Conservation (phyloP, 75 land plant species). For the Sequoia sempervirens region DNA sequence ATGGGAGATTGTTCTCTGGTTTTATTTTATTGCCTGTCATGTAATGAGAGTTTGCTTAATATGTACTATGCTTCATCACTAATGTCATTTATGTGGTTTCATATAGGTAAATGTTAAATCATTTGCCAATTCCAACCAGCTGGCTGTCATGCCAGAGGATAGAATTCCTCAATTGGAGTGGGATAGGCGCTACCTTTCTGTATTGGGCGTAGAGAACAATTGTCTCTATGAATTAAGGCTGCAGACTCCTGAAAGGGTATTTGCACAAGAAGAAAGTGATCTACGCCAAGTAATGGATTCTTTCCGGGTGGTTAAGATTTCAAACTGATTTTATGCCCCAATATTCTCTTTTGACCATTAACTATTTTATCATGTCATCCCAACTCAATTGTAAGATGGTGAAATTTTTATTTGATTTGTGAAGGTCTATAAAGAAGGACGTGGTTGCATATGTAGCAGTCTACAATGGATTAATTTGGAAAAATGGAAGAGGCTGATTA, state of each 20-base stretch:
- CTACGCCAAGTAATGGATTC: conserved; percentile 84
- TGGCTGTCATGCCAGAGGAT: conserved; percentile 90
- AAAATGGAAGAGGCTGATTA: background rate
- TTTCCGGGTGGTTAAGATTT: conserved; percentile 61
- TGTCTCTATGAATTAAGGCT: conserved; percentile 81
- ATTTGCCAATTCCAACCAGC: conserved; percentile 83
- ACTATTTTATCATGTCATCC: background rate
- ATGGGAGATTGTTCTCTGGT: conserved; percentile 2
- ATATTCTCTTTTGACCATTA: background rate
- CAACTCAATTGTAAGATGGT: background rate
- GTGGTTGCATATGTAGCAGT: background rate
- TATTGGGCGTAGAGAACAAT: conserved; percentile 91
- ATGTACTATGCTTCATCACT: background rate
- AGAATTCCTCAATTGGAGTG: conserved; percentile 73
- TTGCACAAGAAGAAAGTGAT: conserved; percentile 60
- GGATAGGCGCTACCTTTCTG: conserved; percentile 89
- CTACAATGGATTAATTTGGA: background rate
- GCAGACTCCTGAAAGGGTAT: conserved; percentile 76
- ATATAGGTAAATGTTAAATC: conserved; percentile 87
- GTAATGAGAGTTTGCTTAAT: background rate
- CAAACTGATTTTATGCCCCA: background rate
- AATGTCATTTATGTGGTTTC: background rate
- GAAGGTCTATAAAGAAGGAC: background rate
- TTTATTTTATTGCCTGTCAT: background rate
- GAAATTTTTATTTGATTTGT: background rate